Evolutionary conservation across 768 basidiomycete species (phyloP).

Genomic region (Leccinum barrowsii): DNA sequence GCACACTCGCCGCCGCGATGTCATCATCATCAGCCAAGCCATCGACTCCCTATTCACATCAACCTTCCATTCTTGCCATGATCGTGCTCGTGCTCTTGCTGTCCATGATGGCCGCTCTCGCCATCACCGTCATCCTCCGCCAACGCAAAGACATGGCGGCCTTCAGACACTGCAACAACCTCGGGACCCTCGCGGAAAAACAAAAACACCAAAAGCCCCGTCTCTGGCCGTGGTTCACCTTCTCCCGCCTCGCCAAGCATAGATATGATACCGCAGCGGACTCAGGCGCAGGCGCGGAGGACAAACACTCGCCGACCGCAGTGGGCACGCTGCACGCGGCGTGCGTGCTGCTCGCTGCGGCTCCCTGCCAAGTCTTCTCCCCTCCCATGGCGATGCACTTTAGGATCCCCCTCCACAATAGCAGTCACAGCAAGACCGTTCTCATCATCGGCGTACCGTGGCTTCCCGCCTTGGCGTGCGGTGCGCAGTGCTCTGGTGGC

Average conservation of each 20-base stretch:
- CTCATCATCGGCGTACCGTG: constrained; percentile 22
- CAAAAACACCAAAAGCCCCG: not conserved
- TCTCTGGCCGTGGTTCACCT: constrained; percentile 2
- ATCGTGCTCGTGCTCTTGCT: constrained; percentile 18
- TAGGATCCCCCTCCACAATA: constrained; percentile 9
- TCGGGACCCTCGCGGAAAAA: not conserved
- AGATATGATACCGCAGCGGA: not conserved
- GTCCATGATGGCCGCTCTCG: constrained; percentile 17
- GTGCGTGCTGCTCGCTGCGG: constrained; percentile 23
- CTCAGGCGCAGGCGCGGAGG: not conserved
- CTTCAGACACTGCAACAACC: not conserved
- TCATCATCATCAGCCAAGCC: not conserved
- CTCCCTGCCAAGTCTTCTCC: constrained; percentile 20
- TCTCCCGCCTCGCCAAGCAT: not conserved
- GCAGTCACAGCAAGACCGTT: constrained; percentile 14
- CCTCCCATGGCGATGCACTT: constrained; percentile 23
- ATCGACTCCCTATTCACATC: constrained; percentile 4
- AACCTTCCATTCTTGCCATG: constrained; percentile 17
- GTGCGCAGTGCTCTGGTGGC: constrained; percentile 5
- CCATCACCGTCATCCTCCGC: constrained; percentile 18
- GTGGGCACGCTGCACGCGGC: constrained; percentile 24
- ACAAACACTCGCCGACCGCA: constrained; percentile 7
- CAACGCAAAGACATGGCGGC: constrained; percentile 11
- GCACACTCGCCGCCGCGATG: not conserved
- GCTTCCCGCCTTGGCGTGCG: not conserved